Conservation (phyloP, 805 yeast genomes). For the Suhomyces sp. region DNA sequence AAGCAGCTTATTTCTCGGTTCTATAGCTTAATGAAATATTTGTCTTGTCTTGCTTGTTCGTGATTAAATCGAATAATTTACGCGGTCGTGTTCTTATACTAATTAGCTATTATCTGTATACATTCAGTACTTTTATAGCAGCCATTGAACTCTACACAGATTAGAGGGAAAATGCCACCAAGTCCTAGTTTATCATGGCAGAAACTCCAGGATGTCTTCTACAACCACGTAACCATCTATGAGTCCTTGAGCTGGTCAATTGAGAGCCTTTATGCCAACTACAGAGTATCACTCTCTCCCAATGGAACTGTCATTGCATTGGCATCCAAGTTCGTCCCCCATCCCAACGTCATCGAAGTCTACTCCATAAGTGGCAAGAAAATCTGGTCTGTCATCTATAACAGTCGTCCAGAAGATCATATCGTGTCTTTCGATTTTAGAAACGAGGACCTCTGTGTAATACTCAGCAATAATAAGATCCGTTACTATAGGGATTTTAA, state of each 20-base stretch:
- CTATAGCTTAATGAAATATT: too few species aligned
- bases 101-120: too few species aligned
- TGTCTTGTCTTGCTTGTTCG: too few species aligned
- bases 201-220: slow-evolving; percentile 66
- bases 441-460: slow-evolving; percentile 55
- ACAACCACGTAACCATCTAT: slow-evolving; percentile 59
- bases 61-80: too few species aligned
- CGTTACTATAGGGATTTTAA: slow-evolving; percentile 64
- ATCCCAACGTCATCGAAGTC: slow-evolving; percentile 38
- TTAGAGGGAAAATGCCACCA: slow-evolving; percentile 22
- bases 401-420: slow-evolving; percentile 47
- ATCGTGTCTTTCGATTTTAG: slow-evolving; percentile 53
- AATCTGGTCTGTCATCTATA: slow-evolving; percentile 36
- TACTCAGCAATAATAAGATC: slow-evolving; percentile 50
- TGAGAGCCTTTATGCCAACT: slow-evolving; percentile 37
- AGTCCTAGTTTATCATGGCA: slow-evolving; percentile 70
- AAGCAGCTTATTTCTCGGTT: neutral
- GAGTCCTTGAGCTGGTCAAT: slow-evolving; percentile 50
- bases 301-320: slow-evolving; percentile 58
- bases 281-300: slow-evolving; percentile 49
- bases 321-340: slow-evolving; percentile 34
- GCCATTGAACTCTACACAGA: too few species aligned
- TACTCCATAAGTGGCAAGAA: slow-evolving; percentile 37
- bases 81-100: too few species aligned
- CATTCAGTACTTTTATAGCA: too few species aligned